These are phyloP conservation scores for Detonula confervacea DNA, from an alignment of 352 stramenopile species.

Conservation along the genomic window DNA sequence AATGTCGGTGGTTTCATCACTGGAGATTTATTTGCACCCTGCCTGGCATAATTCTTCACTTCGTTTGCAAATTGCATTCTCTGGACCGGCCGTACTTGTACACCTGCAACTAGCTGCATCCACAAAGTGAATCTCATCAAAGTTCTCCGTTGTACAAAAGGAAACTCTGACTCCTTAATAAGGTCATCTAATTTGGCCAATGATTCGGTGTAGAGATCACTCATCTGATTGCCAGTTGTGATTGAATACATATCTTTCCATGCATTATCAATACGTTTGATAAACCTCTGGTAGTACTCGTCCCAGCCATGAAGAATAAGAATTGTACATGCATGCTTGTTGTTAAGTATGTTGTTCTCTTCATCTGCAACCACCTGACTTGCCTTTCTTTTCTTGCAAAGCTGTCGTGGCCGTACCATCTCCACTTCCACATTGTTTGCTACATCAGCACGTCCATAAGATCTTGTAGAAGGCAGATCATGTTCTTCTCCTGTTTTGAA, in stretches of 20 bases:
- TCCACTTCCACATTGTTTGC: neutral
- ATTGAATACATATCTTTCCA: constrained; percentile 40
- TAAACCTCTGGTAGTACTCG: constrained; percentile 35
- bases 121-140: constrained; percentile 52
- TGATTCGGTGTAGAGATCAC: constrained; percentile 32
- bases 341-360: constrained; percentile 16
- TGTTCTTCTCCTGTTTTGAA: constrained; percentile 3
- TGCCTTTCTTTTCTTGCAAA: constrained; percentile 19
- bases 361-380: constrained; percentile 2
- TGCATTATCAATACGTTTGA: constrained; percentile 38
- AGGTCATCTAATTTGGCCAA: constrained; percentile 24
- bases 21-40: neutral
- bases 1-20: neutral
- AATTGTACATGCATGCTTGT: constrained; percentile 9
- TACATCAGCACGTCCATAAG: neutral
- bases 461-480: constrained; percentile 1
- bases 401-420: constrained; percentile 5
- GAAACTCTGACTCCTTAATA: constrained; percentile 19
- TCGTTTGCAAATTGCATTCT: constrained; percentile 34
- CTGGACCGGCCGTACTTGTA: constrained; percentile 44
- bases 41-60: constrained; percentile 22
- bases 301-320: constrained; percentile 49
- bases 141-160: constrained; percentile 36
- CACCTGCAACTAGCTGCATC: constrained; percentile 38
- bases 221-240: constrained; percentile 14